Percentiles rank a stretch among this genome's conserved stretches.
These are phyloP conservation scores for Diversispora eburnea DNA, from an alignment of 192 early-diverging fungal species.

Conservation along the genomic window DNA sequence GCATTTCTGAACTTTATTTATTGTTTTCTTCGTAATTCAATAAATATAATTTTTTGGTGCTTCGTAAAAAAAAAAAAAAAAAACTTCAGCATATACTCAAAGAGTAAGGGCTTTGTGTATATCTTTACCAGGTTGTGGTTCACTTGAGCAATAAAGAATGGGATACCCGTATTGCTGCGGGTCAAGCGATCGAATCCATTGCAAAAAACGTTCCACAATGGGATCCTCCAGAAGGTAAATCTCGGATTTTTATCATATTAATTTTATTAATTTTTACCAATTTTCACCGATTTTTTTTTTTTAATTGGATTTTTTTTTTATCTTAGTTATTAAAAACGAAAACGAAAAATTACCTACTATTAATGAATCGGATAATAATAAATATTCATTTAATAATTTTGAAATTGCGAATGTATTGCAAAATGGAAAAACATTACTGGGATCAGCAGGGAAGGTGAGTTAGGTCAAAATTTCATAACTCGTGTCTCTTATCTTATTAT, in stretches of 20 bases:
- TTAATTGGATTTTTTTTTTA: slow-evolving; percentile 6
- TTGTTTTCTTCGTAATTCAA: slow-evolving; percentile 30
- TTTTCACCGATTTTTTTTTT: background rate
- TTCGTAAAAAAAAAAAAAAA: no score
- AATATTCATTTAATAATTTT: slow-evolving; percentile 74
- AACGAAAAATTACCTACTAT: slow-evolving; percentile 20
- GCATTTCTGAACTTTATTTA: slow-evolving; percentile 18
- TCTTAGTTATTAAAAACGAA: slow-evolving; percentile 25
- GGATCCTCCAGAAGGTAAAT: slow-evolving; percentile 53
- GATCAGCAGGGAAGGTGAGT: slow-evolving; percentile 69
- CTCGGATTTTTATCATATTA: background rate
- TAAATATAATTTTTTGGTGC: background rate
- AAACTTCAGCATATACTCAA: slow-evolving; percentile 16
- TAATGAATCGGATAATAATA: slow-evolving; percentile 40
- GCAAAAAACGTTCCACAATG: slow-evolving; percentile 85
- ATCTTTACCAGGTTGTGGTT: slow-evolving; percentile 61
- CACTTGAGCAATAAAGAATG: slow-evolving; percentile 86
- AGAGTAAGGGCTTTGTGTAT: background rate
- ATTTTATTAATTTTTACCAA: background rate
- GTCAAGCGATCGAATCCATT: slow-evolving; percentile 87
- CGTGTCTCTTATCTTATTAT: background rate
- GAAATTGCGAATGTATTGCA: slow-evolving; percentile 79
- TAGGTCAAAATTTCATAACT: background rate
- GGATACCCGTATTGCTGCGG: slow-evolving; percentile 95
- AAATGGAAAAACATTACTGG: slow-evolving; percentile 74